A percentile compares a stretch with the other conserved stretches of the same genome.
Conservation (phyloP, 495 filamentous ascomycete genomes). For the Geopyxis carbonaria region DNA sequence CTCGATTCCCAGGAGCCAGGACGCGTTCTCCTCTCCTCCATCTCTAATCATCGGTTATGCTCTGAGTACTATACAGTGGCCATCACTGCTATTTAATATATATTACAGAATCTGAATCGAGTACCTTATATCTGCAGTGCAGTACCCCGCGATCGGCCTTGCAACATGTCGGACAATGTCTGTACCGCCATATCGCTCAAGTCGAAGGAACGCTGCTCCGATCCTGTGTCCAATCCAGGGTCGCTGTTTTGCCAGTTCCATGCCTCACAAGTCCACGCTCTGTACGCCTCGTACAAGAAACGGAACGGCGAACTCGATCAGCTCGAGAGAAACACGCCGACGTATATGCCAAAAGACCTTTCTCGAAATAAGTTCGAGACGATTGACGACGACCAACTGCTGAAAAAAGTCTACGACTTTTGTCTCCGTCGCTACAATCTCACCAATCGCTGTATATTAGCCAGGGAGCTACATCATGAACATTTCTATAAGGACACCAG, state of each 20-base stretch:
- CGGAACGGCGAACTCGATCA: constrained; percentile 32
- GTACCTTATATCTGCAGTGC: too few species aligned
- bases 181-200: too few species aligned
- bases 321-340: constrained; percentile 25
- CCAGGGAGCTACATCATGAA: constrained; percentile 36
- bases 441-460: constrained; percentile 34
- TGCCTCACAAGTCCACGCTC: constrained; percentile 31
- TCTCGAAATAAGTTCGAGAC: constrained; percentile 30
- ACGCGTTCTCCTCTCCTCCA: too few species aligned
- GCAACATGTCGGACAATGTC: too few species aligned
- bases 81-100: too few species aligned
- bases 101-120: too few species aligned
- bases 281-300: constrained; percentile 36
- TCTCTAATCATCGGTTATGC: too few species aligned
- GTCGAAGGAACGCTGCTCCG: too few species aligned
- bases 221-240: too few species aligned
- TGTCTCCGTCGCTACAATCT: constrained; percentile 31
- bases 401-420: constrained; percentile 31
- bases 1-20: too few species aligned
- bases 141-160: too few species aligned
- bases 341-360: constrained; percentile 27
- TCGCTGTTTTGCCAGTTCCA: constrained; percentile 37
- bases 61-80: too few species aligned
- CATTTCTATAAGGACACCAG: constrained; percentile 34
- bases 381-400: constrained; percentile 25